These are phyloP conservation scores for Cucurbita pepo DNA, from an alignment of 306 rosid species.

Conservation along the genomic window DNA sequence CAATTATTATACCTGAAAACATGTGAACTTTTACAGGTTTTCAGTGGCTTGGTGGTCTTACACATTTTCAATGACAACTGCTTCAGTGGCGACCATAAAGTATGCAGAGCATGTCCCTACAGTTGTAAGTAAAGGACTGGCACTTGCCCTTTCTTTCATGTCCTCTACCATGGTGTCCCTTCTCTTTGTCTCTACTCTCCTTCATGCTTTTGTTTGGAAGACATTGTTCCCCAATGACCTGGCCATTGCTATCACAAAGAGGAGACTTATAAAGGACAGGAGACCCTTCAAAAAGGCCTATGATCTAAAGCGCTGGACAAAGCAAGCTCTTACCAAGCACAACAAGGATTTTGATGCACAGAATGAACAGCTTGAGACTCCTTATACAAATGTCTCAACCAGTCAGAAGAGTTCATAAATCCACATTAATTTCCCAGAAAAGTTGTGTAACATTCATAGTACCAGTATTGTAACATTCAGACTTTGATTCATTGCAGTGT, in stretches of 20 bases:
- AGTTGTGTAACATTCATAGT: neutral
- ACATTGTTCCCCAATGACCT: slow-evolving; percentile 80
- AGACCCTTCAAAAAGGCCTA: slow-evolving; percentile 52
- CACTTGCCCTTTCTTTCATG: slow-evolving; percentile 50
- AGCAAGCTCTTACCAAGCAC: slow-evolving; percentile 54
- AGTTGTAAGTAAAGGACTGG: slow-evolving; percentile 49
- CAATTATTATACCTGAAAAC: neutral
- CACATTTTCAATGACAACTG: slow-evolving; percentile 77
- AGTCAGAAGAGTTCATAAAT: neutral
- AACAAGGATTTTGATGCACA: slow-evolving; percentile 24
- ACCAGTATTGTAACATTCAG: neutral
- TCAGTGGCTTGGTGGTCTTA: slow-evolving; percentile 93
- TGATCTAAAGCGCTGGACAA: slow-evolving; percentile 69
- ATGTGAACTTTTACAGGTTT: slow-evolving; percentile 33
- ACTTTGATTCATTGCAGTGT: neutral
- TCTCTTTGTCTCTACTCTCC: slow-evolving; percentile 55
- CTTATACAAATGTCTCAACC: neutral
- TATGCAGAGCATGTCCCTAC: slow-evolving; percentile 68
- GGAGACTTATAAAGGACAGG: slow-evolving; percentile 39
- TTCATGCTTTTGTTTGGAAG: slow-evolving; percentile 61
- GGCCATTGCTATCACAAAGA: slow-evolving; percentile 72
- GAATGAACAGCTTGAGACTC: slow-evolving; percentile 7
- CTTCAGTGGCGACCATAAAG: slow-evolving; percentile 58
- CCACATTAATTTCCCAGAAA: neutral
- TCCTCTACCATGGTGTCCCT: slow-evolving; percentile 58